Evolutionary conservation across 306 rosid species (phyloP).

Genomic region (Lablab purpureus): DNA sequence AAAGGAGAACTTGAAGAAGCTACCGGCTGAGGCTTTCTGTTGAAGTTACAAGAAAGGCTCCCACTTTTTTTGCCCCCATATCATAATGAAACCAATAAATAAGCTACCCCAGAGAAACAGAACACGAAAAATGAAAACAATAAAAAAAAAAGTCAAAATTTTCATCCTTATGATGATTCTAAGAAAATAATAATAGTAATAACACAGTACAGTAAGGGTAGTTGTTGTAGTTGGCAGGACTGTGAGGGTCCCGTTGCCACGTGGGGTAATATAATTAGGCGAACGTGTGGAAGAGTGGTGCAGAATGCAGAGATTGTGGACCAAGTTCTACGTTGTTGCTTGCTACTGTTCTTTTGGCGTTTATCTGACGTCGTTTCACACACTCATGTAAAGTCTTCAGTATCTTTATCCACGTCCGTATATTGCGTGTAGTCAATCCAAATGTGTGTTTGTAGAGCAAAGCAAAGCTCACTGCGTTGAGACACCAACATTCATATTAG

Average conservation of each 20-base stretch:
- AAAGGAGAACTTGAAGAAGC: constrained; percentile 39
- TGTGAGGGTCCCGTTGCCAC: constrained; percentile 44
- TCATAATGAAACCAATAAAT: constrained; percentile 34
- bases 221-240: constrained; percentile 43
- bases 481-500: constrained; percentile 33
- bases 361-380: constrained; percentile 48
- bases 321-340: constrained; percentile 23
- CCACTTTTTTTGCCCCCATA: constrained; percentile 30
- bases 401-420: constrained; percentile 27
- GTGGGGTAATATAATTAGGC: constrained; percentile 41
- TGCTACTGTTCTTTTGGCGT: constrained; percentile 50
- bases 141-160: constrained; percentile 1
- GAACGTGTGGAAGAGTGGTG: constrained; percentile 60
- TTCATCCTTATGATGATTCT: background rate
- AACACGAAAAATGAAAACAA: background rate
- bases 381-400: constrained; percentile 21
- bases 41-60: constrained; percentile 41
- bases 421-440: constrained; percentile 38
- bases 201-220: constrained; percentile 43
- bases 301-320: constrained; percentile 44
- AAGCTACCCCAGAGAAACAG: constrained; percentile 33
- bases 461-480: constrained; percentile 8
- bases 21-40: constrained; percentile 38
- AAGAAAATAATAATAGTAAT: background rate
- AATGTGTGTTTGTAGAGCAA: constrained; percentile 31